Evolutionary conservation across 2,329 filamentous ascomycete species (phyloP).

Genomic region (Emergomyces pasteurianus): DNA sequence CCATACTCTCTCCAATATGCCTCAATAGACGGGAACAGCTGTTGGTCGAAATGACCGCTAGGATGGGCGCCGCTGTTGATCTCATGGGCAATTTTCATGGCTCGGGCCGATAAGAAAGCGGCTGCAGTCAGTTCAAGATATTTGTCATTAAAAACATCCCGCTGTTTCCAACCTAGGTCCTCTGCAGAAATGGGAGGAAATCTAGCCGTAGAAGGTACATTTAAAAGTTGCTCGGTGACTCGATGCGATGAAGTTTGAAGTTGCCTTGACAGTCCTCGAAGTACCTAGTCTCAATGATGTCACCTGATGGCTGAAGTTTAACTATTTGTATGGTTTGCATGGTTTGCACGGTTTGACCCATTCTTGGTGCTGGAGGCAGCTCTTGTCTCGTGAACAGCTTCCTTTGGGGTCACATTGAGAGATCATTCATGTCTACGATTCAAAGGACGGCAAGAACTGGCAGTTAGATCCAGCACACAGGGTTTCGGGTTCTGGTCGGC

Average conservation of each 20-base stretch:
- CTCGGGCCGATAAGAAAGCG: background rate
- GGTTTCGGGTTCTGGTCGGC: background rate
- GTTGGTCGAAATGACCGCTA: background rate
- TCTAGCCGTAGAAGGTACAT: background rate
- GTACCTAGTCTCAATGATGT: slow-evolving; percentile 7
- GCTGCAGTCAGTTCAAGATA: background rate
- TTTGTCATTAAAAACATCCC: background rate
- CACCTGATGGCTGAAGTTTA: slow-evolving; percentile 8
- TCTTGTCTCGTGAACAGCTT: background rate
- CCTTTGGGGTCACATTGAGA: background rate
- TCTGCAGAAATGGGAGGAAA: background rate
- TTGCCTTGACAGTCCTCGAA: background rate
- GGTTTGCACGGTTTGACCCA: background rate
- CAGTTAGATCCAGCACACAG: background rate
- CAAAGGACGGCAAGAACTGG: background rate
- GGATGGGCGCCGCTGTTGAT: background rate
- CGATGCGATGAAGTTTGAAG: background rate
- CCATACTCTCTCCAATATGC: slow-evolving; percentile 13
- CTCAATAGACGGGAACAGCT: background rate
- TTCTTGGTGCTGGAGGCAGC: background rate
- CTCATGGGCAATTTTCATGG: background rate
- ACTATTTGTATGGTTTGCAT: slow-evolving; percentile 9
- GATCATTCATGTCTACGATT: background rate
- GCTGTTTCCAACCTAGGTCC: background rate
- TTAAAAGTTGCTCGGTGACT: background rate